These are phyloP conservation scores for Penicillium verhagenii DNA, from an alignment of 495 filamentous ascomycete species.

Conservation along the genomic window DNA sequence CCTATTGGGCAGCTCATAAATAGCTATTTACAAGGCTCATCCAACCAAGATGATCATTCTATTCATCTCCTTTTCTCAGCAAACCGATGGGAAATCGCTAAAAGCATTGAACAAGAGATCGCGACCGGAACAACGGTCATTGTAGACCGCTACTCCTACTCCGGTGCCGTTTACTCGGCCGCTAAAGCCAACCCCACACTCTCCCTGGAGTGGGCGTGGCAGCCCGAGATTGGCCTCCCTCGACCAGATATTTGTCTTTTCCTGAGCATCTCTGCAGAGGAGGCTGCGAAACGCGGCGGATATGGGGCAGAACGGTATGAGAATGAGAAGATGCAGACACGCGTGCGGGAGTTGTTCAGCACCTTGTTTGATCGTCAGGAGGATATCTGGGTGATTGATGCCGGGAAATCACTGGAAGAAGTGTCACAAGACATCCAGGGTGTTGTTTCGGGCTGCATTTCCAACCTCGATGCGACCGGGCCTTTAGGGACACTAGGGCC, in stretches of 20 bases:
- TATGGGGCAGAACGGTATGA: constrained; percentile 91
- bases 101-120: constrained; percentile 61
- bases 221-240: constrained; percentile 84
- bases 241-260: constrained; percentile 87
- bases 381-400: constrained; percentile 49
- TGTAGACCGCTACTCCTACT: constrained; percentile 92
- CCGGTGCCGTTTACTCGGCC: constrained; percentile 91
- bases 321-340: constrained; percentile 74
- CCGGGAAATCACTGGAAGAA: constrained; percentile 50
- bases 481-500: constrained; percentile 42
- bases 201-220: constrained; percentile 71
- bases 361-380: constrained; percentile 40
- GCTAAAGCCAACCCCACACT: constrained; percentile 76
- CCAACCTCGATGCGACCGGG: constrained; percentile 33
- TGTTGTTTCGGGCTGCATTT: constrained; percentile 51
- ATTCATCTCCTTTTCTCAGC: constrained; percentile 96
- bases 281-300: constrained; percentile 72
- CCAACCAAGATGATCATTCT: constrained; percentile 81
- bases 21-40: constrained; percentile 71
- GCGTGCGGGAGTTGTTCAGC: constrained; percentile 72
- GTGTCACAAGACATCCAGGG: constrained; percentile 59
- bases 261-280: constrained; percentile 71
- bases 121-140: constrained; percentile 69
- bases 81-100: constrained; percentile 89
- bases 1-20: constrained; percentile 90